Evolutionary conservation across 371 early-diverging fungal genomes (phyloP).

Genomic region (Haplosporangium sp.): DNA sequence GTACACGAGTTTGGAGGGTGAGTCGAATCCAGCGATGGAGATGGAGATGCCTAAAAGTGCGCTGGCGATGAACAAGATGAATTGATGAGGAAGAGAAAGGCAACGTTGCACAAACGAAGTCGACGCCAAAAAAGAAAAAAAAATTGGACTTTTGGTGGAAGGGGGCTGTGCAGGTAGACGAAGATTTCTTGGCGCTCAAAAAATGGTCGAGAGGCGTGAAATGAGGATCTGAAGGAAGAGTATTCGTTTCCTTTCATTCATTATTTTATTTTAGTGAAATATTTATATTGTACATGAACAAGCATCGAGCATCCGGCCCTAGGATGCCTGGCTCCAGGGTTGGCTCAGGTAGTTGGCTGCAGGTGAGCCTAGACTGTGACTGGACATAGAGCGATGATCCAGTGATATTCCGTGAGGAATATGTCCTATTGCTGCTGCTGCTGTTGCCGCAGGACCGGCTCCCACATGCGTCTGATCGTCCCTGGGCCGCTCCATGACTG

Average conservation of each 20-base stretch:
- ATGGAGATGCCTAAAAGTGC: background rate
- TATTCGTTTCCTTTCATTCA: background rate
- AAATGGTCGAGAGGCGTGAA: no score
- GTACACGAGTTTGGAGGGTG: background rate
- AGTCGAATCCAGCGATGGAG: no score
- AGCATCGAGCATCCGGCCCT: background rate
- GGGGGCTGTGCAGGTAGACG: background rate
- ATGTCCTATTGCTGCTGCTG: constrained; percentile 12
- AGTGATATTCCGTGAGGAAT: constrained; percentile 12
- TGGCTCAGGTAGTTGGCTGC: constrained; percentile 32
- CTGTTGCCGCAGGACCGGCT: background rate
- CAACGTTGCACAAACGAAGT: background rate
- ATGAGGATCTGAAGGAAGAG: background rate
- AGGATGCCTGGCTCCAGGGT: constrained; percentile 28
- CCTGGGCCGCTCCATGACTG: constrained; percentile 31
- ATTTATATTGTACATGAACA: no score
- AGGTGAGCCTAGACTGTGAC: constrained; percentile 29
- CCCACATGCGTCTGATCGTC: constrained; percentile 26
- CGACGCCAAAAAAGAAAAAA: background rate
- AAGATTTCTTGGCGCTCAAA: background rate
- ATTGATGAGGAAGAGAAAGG: constrained; percentile 3
- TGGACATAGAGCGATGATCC: constrained; percentile 23
- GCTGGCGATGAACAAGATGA: constrained; percentile 2
- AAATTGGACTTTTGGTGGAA: constrained; percentile 5
- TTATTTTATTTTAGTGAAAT: no score